Evolutionary conservation across 768 basidiomycete species (phyloP).

Genomic region (Calocybe cyanea): DNA sequence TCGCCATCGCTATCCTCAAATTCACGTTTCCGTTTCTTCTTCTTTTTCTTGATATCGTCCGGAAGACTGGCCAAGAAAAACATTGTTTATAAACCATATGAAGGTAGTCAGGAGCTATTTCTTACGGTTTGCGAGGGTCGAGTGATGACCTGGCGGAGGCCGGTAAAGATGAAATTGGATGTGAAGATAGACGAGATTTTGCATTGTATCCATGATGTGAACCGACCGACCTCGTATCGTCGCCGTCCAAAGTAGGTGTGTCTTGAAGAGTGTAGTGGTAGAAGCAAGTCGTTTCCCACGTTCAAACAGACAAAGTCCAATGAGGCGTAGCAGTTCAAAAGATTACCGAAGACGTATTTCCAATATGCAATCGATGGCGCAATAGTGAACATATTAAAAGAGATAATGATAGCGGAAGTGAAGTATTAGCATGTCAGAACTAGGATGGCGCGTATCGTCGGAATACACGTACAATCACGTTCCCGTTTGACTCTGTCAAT

Average conservation of each 20-base stretch:
- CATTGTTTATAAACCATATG: slow-evolving; percentile 4
- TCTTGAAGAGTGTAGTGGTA: slow-evolving; percentile 16
- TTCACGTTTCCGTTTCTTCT: slow-evolving; percentile 84
- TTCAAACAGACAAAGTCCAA: not conserved
- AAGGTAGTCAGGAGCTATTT: slow-evolving; percentile 20
- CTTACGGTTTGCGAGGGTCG: slow-evolving; percentile 60
- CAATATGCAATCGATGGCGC: not conserved
- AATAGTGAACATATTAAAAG: slow-evolving; percentile 2
- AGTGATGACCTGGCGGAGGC: slow-evolving; percentile 51
- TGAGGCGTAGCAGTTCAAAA: not conserved
- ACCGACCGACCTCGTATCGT: slow-evolving; percentile 41
- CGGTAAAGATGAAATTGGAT: slow-evolving; percentile 39
- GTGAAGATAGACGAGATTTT: slow-evolving; percentile 47
- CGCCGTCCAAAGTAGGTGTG: slow-evolving; percentile 48
- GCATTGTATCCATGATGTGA: slow-evolving; percentile 27
- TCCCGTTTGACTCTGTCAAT: slow-evolving; percentile 71
- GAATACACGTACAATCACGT: slow-evolving; percentile 63
- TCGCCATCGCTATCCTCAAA: slow-evolving; percentile 69
- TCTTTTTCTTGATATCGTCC: slow-evolving; percentile 70
- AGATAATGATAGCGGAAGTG: slow-evolving; percentile 6
- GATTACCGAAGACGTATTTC: not conserved
- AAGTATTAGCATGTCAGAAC: slow-evolving; percentile 18
- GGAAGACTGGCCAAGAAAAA: slow-evolving; percentile 18
- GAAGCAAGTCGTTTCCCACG: not conserved
- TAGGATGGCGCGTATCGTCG: slow-evolving; percentile 13